Conservation (phyloP, 2,329 filamentous ascomycete genomes). For the Acephala macrosclerotiorum region DNA sequence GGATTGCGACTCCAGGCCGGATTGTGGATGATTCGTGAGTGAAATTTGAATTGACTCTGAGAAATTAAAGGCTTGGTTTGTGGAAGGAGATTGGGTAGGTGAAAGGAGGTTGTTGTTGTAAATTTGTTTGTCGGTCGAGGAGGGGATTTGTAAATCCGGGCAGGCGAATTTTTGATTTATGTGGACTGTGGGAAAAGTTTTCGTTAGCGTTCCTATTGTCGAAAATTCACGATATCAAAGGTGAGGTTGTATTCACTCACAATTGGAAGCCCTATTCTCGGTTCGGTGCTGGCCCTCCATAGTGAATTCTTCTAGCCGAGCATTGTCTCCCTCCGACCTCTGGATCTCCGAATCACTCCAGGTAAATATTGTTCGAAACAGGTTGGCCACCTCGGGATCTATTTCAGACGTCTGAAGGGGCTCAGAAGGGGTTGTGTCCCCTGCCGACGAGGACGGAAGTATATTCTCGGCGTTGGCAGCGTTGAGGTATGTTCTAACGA, state of each 20-base stretch:
- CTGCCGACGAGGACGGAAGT: neutral
- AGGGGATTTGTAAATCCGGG: neutral
- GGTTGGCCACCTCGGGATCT: conserved; percentile 21
- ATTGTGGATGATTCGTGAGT: neutral
- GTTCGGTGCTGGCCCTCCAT: neutral
- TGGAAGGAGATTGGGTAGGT: neutral
- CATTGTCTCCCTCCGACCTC: neutral
- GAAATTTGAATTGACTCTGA: neutral
- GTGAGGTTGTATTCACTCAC: conserved; percentile 2
- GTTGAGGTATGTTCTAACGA: conserved; percentile 19
- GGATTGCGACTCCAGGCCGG: neutral
- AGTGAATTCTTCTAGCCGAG: neutral
- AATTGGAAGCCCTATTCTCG: neutral
- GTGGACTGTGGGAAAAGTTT: neutral
- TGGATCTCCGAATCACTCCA: conserved; percentile 25
- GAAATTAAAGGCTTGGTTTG: neutral
- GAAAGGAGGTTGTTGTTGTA: neutral
- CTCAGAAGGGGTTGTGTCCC: conserved; percentile 14
- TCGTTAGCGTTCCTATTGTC: neutral
- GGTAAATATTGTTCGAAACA: conserved; percentile 27
- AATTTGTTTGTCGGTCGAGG: neutral
- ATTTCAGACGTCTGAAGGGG: conserved; percentile 17
- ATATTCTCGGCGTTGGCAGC: conserved; percentile 7
- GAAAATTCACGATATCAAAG: neutral
- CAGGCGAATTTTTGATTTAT: neutral